phyloP scores from a whole-genome alignment of 371 early-diverging fungal species.

The Mucor mucedo region DNA sequence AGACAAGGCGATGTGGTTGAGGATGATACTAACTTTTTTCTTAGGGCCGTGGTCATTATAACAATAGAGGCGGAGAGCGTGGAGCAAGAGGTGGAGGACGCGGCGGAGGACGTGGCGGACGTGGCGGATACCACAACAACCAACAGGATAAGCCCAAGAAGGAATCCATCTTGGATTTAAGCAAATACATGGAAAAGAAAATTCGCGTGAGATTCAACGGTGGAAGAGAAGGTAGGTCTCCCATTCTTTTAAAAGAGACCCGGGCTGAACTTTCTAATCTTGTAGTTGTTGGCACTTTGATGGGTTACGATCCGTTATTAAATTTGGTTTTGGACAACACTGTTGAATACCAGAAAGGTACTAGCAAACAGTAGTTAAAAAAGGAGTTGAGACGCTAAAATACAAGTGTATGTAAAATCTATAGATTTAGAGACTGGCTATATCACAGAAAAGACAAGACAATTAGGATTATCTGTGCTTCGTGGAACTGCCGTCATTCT shows the following conservation, averaged over 20 bases:
- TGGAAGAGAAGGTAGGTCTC: slow-evolving; percentile 86
- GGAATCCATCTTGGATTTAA: slow-evolving; percentile 90
- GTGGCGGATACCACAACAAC: slow-evolving; percentile 43
- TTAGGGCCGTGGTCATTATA: slow-evolving; percentile 35
- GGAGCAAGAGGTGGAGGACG: slow-evolving; percentile 62
- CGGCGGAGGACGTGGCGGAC: slow-evolving; percentile 59
- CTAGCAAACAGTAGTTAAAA: background rate
- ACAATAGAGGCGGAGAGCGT: slow-evolving; percentile 48
- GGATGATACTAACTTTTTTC: background rate
- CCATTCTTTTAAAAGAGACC: background rate
- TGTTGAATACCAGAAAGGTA: slow-evolving; percentile 80
- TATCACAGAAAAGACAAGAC: slow-evolving; percentile 69
- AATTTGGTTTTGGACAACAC: slow-evolving; percentile 95
- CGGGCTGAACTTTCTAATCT: background rate
- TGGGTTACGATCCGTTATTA: slow-evolving; percentile 91
- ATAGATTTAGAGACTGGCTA: slow-evolving; percentile 75
- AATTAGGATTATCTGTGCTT: slow-evolving; percentile 87
- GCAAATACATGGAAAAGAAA: slow-evolving; percentile 91
- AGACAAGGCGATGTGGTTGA: background rate
- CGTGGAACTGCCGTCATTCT: slow-evolving; percentile 90
- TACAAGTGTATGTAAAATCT: no score
- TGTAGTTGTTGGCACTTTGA: slow-evolving; percentile 87
- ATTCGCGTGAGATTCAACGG: slow-evolving; percentile 92
- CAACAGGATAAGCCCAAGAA: slow-evolving; percentile 73
- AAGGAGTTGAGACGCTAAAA: background rate